Base-by-base conservation (phyloP, 495 filamentous ascomycete species). In the Aspergillus leporis region DNA sequence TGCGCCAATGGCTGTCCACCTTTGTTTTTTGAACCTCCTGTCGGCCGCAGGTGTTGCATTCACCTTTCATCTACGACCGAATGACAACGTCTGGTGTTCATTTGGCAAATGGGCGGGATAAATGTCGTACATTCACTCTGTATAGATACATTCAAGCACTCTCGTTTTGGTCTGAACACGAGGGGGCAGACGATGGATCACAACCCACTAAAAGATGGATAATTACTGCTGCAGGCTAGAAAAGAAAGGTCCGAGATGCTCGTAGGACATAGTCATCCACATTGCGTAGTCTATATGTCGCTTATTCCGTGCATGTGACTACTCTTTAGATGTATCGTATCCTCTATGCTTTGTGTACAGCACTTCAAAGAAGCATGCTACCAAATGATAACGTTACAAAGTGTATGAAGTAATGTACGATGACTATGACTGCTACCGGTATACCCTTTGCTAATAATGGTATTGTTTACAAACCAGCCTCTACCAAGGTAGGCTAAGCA, bases 131-230 rank as follows among this genome's bases (percentile, higher is more conserved):
- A 36, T 36, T 8, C 34, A 14, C 34, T 4, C 34, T 36, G 13
- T 36, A 36, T 36, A 28, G 25, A 28, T 28, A 36, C 13, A 36
- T 36, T n/a, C 34, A 36, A 10, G 9, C 10, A 12, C 34, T 14
- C 49, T 32, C 5, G 28, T 16, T 14, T 51, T 21, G 22, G 31
- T 22, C 25, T 56, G 53, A 56, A 56, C 53, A 48, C 41, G 53
- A 56, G 53, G 53, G 53, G 53, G 21, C 13, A 22, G 25, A 18
- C 12, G 31, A 50, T 22, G 18, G 32, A 54, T 41, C 51, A 54
- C n/a, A 54, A 14, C 36, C 51, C 31, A 40, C 36, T 36, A n/a
- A 31, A 47, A 13, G 51, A n/a, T 43, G 38, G 32, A 36, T 36
- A n/a, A n/a, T n/a, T n/a, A 9, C 32, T 36, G 13, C 34, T 14